Percentiles rank a stretch among this genome's conserved stretches.
These are phyloP conservation scores for Lavandula angustifolia DNA, from an alignment of 257 asterid species.

Conservation along the genomic window DNA sequence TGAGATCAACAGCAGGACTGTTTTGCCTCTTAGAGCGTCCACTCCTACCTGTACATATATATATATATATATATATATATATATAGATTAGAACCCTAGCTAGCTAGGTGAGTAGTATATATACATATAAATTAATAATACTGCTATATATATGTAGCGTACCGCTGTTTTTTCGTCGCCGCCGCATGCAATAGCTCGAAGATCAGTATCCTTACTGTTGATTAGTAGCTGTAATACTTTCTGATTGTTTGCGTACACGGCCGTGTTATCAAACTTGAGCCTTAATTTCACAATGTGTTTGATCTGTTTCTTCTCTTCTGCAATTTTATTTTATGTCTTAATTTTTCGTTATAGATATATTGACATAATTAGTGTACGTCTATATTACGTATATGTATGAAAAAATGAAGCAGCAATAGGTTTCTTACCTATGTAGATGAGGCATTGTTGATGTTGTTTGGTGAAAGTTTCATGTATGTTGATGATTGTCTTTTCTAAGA, in stretches of 20 bases:
- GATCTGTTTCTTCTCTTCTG: constrained; percentile 55
- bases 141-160: no score
- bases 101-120: no score
- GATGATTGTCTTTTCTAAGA: constrained; percentile 50
- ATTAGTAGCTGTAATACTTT: constrained; percentile 51
- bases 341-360: no score
- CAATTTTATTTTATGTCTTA: constrained; percentile 11
- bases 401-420: no score
- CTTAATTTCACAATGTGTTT: constrained; percentile 56
- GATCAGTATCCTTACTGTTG: constrained; percentile 47
- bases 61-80: no score
- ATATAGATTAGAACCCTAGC: no score
- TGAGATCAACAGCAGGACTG: background rate
- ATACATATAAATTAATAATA: no score
- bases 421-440: constrained; percentile 53
- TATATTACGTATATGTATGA: no score
- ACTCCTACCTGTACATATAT: background rate
- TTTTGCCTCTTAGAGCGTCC: background rate
- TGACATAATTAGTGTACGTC: no score
- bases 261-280: constrained; percentile 44
- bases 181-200: constrained; percentile 60
- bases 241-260: constrained; percentile 64
- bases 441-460: constrained; percentile 51
- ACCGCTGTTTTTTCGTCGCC: constrained; percentile 15
- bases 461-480: constrained; percentile 55